Evolutionary conservation across 2,329 filamentous ascomycete genomes (phyloP), one percentile per base, ranked within the genome.

Genomic region (Talaromyces sp.): DNA sequence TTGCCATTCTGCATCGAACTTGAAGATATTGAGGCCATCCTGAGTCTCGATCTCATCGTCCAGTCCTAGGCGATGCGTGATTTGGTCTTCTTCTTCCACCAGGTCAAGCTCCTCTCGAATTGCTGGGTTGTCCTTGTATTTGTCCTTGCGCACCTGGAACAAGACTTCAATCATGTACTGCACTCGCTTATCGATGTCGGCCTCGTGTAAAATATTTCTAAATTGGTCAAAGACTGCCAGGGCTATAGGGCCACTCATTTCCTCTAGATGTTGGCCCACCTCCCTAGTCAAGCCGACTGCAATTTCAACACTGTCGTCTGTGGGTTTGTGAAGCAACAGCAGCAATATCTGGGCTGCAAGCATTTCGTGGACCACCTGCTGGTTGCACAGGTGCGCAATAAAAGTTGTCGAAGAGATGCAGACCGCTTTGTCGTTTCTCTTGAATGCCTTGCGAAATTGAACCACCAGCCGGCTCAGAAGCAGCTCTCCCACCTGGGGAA

Each of bases 81-180:
- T 96, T 73, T 98, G 95, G 71, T 99, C 95, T 74, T 98, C 93
- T 76, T 99, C 95, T 76, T 98, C 93, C 9, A 99, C 91, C 52
- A 99, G 76, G 75, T 99, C 95, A 60, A 99, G 80, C 73, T 99
- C 95, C 71, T 97, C 93, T 74, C 88, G 93, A 68, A 98, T 81
- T 0, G 92, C 88, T 19, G 89, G 91, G 69, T 98, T 92, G 69
- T 98, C 92, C 79, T 96, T 96, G 81, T 96, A 99, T 69, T 89
- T 89, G 77, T 98, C 93, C 77, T 97, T 96, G 64, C 95, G 86
- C 59, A 97, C 89, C 78, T 99, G 93, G 74, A 99, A 99, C 50
- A 99, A 79, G 6, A 98, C 95, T 75, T 99, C 95, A 60, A 99
- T 93, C 90, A 96, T 96, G 77, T 98, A 99, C 77, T 99, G 95